These are phyloP conservation scores for Nectriaceae sp. DNA, from an alignment of 2,329 filamentous ascomycete genomes.

Conservation along the genomic window DNA sequence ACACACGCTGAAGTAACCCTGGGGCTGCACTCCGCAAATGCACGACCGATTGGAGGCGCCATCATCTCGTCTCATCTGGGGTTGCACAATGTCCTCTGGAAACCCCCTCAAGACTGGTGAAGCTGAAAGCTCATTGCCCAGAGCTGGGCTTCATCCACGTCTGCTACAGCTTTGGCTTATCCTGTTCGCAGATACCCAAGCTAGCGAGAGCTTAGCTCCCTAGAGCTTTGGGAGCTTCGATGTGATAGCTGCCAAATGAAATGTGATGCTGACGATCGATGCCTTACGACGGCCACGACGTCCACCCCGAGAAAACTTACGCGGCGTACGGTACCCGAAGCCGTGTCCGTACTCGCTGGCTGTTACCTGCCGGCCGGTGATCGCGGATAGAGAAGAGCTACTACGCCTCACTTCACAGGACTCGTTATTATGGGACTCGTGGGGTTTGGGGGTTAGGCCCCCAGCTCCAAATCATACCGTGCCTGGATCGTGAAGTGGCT, in stretches of 20 bases:
- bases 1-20: slow-evolving; percentile 16
- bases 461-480: neutral
- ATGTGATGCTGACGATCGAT: neutral
- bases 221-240: neutral
- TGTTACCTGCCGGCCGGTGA: neutral
- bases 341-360: neutral
- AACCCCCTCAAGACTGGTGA: no score
- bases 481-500: neutral
- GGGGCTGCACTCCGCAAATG: slow-evolving; percentile 23
- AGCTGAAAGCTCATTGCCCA: no score
- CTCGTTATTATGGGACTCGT: neutral
- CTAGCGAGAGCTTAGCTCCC: neutral
- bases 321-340: neutral
- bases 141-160: no score
- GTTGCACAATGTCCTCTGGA: slow-evolving; percentile 14
- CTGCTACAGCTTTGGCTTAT: no score
- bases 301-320: no score
- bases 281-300: neutral
- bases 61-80: slow-evolving; percentile 16
- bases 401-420: neutral
- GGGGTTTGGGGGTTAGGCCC: neutral
- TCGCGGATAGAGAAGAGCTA: neutral
- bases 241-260: neutral
- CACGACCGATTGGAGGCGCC: slow-evolving; percentile 26
- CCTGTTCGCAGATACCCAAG: no score